These are phyloP conservation scores for Hyaloperonospora arabidopsidis DNA, from an alignment of 352 stramenopile genomes.

Conservation along the genomic window DNA sequence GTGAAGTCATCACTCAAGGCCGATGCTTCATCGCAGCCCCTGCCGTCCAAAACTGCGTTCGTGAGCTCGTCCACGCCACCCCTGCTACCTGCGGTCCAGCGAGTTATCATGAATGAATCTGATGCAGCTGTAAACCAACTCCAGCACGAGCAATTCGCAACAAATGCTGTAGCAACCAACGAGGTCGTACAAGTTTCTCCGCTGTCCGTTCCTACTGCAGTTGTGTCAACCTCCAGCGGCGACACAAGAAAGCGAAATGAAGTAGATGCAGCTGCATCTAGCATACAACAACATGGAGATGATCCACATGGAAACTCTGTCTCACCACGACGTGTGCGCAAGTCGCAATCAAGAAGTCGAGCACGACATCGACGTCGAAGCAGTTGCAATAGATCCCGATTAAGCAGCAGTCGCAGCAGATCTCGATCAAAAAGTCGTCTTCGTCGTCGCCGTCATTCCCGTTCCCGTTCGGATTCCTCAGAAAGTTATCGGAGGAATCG, in stretches of 20 bases:
- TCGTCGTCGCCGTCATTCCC: slow-evolving; percentile 11
- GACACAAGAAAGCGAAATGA: slow-evolving; percentile 1
- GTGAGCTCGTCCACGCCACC: slow-evolving; percentile 1
- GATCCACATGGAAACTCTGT: neutral
- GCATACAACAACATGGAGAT: neutral
- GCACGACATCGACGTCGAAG: slow-evolving; percentile 4
- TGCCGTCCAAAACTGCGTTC: neutral
- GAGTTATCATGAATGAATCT: neutral
- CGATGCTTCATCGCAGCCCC: too few species aligned
- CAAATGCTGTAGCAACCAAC: slow-evolving; percentile 2
- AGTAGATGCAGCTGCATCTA: neutral
- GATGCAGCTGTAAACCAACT: neutral
- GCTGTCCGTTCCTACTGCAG: slow-evolving; percentile 4
- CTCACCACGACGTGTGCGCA: slow-evolving; percentile 10
- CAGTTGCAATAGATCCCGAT: slow-evolving; percentile 19
- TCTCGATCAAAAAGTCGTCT: slow-evolving; percentile 15
- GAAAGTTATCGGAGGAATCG: slow-evolving; percentile 11
- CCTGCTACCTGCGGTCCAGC: neutral
- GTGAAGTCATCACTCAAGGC: slow-evolving; percentile 29
- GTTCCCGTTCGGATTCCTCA: slow-evolving; percentile 23
- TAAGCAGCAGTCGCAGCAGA: slow-evolving; percentile 21
- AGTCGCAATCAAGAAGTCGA: slow-evolving; percentile 17
- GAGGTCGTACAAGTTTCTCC: slow-evolving; percentile 4
- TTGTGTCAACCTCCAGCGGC: slow-evolving; percentile 3
- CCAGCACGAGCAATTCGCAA: slow-evolving; percentile 2